Base-by-base conservation (phyloP, 306 rosid genomes). In the Styphnolobium japonicum region DNA sequence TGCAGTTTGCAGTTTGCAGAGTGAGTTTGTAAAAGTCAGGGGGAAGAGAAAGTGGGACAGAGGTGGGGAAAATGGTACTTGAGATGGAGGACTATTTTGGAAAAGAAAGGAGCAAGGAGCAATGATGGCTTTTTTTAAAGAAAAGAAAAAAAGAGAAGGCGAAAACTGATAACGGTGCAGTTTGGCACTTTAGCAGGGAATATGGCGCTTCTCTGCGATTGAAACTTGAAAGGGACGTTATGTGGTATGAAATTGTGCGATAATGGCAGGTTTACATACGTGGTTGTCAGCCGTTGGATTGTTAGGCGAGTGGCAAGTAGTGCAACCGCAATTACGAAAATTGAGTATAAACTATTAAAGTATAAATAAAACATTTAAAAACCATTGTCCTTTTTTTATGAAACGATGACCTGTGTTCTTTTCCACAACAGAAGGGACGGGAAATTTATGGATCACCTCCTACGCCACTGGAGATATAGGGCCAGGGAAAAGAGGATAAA, bases 251-350 rank as follows among this genome's bases (percentile, higher is more conserved):
- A 5, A 1, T 6, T 14, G 40, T 19, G 27, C 4, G 51, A 81
- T 74, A 33, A 0, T 0, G 81, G 21, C 90, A 82, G 80, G 70
- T 67, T 75, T 8, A 1, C 0, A 9, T 64, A 49, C 10, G 27
- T 6, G 34, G 78, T 43, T 40, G 29, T 9, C 6, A 52, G 21
- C 80, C 86, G 57, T 77, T 77, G 33, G 82, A 79, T 79, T 34
- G 10, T n/a, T 21, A 19, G 1, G 5, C 2, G 4, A 12, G 7
- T 6, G 4, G 29, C 0, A 52, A 37, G 42, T 37, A n/a, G n/a
- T n/a, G 46, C 43, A 39, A 8, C 43, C 8, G 43, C 10, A 15
- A 48, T 14, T 48, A 48, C 21, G 53, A 15, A 40, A 66, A 12
- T 1, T 39, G 43, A 8, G 43, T 39, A 0, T 11, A n/a, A n/a